A percentile compares a stretch with the other conserved stretches of the same genome.
These are phyloP conservation scores for Ulota crispa DNA, from an alignment of 225 moss, liverwort and hornwort genomes.

Conservation along the genomic window DNA sequence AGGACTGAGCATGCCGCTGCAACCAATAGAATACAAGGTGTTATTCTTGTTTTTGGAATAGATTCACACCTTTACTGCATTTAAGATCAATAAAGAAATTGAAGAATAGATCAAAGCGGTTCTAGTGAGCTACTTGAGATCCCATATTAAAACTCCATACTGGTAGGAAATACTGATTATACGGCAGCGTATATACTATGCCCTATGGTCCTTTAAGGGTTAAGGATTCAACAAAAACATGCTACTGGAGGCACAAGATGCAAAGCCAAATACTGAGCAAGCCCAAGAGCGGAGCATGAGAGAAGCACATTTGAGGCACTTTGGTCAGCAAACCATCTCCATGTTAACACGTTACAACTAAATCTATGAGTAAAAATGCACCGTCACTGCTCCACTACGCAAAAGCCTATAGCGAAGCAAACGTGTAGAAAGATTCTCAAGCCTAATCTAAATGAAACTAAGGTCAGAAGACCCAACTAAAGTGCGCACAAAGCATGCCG, in stretches of 20 bases:
- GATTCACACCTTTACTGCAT: too few relatives aligned
- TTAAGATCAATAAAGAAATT: too few relatives aligned
- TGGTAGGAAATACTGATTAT: too few relatives aligned
- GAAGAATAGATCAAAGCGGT: too few relatives aligned
- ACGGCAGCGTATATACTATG: too few relatives aligned
- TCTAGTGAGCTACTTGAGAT: too few relatives aligned
- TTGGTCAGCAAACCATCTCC: slow-evolving; percentile 20
- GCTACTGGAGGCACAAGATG: not conserved
- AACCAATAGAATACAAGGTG: too few relatives aligned
- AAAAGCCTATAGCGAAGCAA: slow-evolving; percentile 13
- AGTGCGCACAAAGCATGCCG: slow-evolving; percentile 21
- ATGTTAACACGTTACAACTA: slow-evolving; percentile 39
- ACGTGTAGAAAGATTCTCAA: slow-evolving; percentile 14
- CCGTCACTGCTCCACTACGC: slow-evolving; percentile 19
- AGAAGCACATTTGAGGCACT: not conserved
- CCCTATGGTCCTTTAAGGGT: too few relatives aligned
- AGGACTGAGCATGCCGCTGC: too few relatives aligned
- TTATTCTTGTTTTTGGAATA: too few relatives aligned
- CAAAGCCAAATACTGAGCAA: not conserved
- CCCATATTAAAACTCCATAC: too few relatives aligned
- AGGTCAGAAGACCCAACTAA: slow-evolving; percentile 11
- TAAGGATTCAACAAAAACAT: not conserved
- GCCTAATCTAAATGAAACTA: slow-evolving; percentile 23
- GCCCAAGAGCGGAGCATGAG: not conserved
- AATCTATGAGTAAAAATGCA: not conserved